These are phyloP conservation scores for Fusarium armeniacum DNA, from an alignment of 2,329 filamentous ascomycete genomes.

Conservation along the genomic window DNA sequence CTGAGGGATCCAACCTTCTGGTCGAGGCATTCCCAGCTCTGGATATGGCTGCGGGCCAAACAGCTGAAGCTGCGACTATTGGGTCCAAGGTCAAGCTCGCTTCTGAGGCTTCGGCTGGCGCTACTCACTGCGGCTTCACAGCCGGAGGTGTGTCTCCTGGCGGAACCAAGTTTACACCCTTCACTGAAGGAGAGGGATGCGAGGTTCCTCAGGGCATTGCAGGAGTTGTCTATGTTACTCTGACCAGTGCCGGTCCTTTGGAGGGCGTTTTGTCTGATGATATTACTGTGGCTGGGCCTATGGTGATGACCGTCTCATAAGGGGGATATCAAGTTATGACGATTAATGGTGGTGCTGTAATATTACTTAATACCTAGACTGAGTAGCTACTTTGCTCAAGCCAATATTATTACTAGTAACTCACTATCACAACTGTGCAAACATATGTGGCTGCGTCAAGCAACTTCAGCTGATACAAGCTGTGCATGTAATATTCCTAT, in stretches of 20 bases:
- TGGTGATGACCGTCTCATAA: slow-evolving; percentile 66
- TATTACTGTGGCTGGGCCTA: slow-evolving; percentile 75
- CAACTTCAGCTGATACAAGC: slow-evolving; percentile 6
- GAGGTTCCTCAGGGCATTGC: slow-evolving; percentile 71
- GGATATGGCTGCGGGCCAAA: slow-evolving; percentile 63
- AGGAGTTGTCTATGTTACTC: slow-evolving; percentile 76
- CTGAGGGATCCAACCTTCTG: slow-evolving; percentile 71
- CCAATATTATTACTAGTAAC: slow-evolving; percentile 34
- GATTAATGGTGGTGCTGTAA: slow-evolving; percentile 19
- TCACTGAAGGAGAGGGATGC: slow-evolving; percentile 68
- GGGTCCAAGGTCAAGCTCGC: slow-evolving; percentile 57
- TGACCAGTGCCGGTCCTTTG: slow-evolving; percentile 68
- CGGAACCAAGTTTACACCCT: slow-evolving; percentile 71
- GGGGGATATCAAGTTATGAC: not conserved
- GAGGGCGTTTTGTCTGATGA: slow-evolving; percentile 69
- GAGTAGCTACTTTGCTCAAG: slow-evolving; percentile 23
- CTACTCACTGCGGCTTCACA: slow-evolving; percentile 76
- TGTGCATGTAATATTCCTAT: slow-evolving; percentile 21
- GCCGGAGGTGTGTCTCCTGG: slow-evolving; percentile 69
- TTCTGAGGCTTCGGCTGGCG: slow-evolving; percentile 64
- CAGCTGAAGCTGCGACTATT: slow-evolving; percentile 56
- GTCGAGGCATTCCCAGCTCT: slow-evolving; percentile 73
- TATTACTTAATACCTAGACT: slow-evolving; percentile 31
- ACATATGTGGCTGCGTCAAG: not conserved
- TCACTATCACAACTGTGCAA: slow-evolving; percentile 3